A percentile compares a stretch with the other conserved stretches of the same genome.
These are phyloP conservation scores for Endothia cerciana DNA, from an alignment of 2,329 filamentous ascomycete species.

Conservation along the genomic window DNA sequence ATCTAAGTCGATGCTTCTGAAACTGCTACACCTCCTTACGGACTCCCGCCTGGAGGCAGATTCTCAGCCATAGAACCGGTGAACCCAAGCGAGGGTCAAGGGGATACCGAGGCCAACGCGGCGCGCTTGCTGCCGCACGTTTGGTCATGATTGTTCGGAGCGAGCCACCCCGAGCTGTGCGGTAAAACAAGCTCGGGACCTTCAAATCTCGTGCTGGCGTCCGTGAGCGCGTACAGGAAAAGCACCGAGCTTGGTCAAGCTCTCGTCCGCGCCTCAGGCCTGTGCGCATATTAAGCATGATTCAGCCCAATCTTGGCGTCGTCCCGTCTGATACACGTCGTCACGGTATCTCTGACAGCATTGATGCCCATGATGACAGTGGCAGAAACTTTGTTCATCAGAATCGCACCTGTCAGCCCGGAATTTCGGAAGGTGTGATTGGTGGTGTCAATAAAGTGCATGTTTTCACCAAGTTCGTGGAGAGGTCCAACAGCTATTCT, in stretches of 20 bases:
- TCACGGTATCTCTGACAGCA: neutral
- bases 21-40: neutral
- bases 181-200: neutral
- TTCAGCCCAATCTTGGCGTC: constrained; percentile 4
- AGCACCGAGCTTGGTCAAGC: neutral
- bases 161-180: neutral
- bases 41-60: neutral
- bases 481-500: constrained; percentile 20
- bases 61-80: neutral
- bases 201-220: neutral
- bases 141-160: neutral
- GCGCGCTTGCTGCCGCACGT: constrained; percentile 5
- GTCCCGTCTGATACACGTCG: neutral
- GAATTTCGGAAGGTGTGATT: neutral
- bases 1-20: neutral
- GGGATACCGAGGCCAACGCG: neutral
- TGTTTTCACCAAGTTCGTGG: neutral
- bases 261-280: neutral
- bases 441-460: neutral
- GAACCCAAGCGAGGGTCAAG: neutral
- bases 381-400: neutral
- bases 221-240: neutral
- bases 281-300: constrained; percentile 11
- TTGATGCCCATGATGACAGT: neutral
- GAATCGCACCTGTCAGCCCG: too few relatives aligned